Evolutionary conservation across 2,329 filamentous ascomycete genomes (phyloP), one percentile per base, ranked within the genome.

Genomic region (Amphichorda felina): DNA sequence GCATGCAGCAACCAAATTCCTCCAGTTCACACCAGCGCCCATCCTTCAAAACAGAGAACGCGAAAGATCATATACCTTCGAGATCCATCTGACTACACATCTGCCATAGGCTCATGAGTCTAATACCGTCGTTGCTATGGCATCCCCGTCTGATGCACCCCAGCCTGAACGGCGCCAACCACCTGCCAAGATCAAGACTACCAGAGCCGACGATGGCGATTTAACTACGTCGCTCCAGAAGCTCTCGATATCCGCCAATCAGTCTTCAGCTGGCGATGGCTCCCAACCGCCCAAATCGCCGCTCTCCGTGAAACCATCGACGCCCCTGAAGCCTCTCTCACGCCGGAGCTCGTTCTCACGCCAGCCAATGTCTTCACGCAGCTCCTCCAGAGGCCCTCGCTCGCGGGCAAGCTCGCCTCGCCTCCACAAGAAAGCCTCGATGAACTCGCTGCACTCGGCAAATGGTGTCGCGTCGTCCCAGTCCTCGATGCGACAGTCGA

Each of bases 351-450:
- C 53, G 8, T 60, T 60, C 21, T 60, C 66, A n/a, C 55, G 47
- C 38, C 57, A 46, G 38, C 59, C 47, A 16, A 45, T 49, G 43
- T 51, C 46, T 41, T 59, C 44, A 41, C 63, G 50, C 50, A 68
- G 50, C 59, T 67, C 46, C 36, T 68, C 50, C 41, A 51, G 47
- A 39, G 54, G 59, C 15, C 53, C 59, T 11, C 59, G 61, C 9
- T 64, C 68, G 5, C 57, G 63, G 36, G 61, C 66, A 4, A 56
- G 54, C 15, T 71, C 70, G 3, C 70, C 71, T 2, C 59, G 61
- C 1, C 55, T 77, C 5, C 52, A 71, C 27, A 64, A 69, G 19
- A 76, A 75, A 45, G 62, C 71, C 2, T 77, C 72, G 3, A 64
- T 65, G 43, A 75, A 67, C 50, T 76, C 72, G 22, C 53, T 77